Evolutionary conservation across 257 asterid species (phyloP).

Genomic region (Solanum stenotomum): DNA sequence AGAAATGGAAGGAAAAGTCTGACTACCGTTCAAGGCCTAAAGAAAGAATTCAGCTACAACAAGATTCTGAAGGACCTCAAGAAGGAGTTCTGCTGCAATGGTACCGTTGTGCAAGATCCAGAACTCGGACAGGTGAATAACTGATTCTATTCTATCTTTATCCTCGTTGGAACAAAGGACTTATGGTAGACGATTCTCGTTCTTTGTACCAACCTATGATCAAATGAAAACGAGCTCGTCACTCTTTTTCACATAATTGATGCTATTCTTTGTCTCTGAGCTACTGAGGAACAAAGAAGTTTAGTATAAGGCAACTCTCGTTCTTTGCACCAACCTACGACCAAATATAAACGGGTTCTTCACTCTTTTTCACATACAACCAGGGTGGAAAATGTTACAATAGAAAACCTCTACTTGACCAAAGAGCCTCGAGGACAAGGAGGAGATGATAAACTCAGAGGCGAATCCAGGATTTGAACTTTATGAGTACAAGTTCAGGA

Average conservation of each 20-base stretch:
- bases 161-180: background rate
- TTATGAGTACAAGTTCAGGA: background rate
- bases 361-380: background rate
- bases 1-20: conserved; percentile 9
- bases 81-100: conserved; percentile 3
- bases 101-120: conserved; percentile 2
- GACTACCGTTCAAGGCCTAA: conserved; percentile 11
- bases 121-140: conserved; percentile 1
- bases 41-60: conserved; percentile 4
- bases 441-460: background rate
- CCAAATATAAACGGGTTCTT: background rate
- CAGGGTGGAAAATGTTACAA: background rate
- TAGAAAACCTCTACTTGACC: background rate
- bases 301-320: background rate
- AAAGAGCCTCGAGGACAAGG: background rate
- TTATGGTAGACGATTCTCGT: background rate
- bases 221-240: background rate
- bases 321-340: background rate
- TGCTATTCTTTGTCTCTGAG: background rate
- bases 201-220: background rate
- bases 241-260: background rate
- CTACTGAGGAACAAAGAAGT: background rate
- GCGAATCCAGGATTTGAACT: background rate
- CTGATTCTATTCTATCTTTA: background rate
- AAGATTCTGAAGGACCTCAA: background rate